Evolutionary conservation across 129 eudicot genomes (phyloP).

Genomic region (Artemisia tridentata): DNA sequence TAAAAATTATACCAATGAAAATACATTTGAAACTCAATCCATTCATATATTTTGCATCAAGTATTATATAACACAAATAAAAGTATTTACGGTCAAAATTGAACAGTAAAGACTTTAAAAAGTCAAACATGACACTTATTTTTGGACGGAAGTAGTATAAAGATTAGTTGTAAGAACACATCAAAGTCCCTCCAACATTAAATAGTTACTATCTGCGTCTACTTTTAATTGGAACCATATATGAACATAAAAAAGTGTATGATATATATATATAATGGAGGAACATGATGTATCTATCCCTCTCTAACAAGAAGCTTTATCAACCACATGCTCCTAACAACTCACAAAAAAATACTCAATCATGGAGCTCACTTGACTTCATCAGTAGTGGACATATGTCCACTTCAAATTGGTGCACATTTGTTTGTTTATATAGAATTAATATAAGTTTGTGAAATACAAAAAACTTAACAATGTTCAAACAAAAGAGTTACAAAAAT

Average conservation of each 20-base stretch:
- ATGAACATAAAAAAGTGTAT: background rate
- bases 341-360: too few species aligned
- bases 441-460: background rate
- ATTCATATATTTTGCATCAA: too few species aligned
- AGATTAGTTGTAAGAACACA: background rate
- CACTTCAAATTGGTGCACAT: background rate
- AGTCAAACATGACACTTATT: too few species aligned
- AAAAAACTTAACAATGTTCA: too few species aligned
- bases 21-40: too few species aligned
- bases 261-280: background rate
- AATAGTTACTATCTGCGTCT: background rate
- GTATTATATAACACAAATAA: too few species aligned
- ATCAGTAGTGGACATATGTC: slow-evolving; percentile 13
- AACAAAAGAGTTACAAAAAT: too few species aligned
- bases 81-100: too few species aligned
- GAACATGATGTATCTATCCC: background rate
- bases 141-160: too few species aligned
- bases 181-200: background rate
- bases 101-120: too few species aligned
- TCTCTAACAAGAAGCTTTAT: slow-evolving; percentile 6
- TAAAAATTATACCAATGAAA: too few species aligned
- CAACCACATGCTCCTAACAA: slow-evolving; percentile 19
- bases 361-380: too few species aligned
- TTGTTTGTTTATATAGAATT: background rate
- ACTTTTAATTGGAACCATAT: background rate